These are phyloP conservation scores for Lactifluus rugatus DNA, from an alignment of 768 basidiomycete species.

Conservation along the genomic window DNA sequence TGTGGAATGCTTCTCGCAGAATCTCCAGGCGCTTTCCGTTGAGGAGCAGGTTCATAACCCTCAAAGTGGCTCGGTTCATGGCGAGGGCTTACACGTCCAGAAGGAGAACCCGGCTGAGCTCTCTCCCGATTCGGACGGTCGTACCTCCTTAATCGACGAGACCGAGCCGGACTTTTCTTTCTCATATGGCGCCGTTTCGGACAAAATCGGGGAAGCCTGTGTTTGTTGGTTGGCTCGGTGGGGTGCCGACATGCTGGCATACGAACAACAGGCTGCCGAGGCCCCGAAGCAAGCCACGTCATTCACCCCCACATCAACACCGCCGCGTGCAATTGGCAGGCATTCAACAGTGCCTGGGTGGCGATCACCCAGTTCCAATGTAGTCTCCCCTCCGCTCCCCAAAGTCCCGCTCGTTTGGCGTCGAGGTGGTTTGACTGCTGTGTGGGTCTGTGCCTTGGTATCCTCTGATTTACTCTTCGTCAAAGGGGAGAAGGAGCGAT, in stretches of 20 bases:
- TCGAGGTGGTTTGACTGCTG: slow-evolving; percentile 60
- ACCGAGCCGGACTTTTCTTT: slow-evolving; percentile 33
- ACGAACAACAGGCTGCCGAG: slow-evolving; percentile 38
- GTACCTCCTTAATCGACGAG: slow-evolving; percentile 23
- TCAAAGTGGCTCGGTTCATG: neutral
- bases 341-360: slow-evolving; percentile 10
- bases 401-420: slow-evolving; percentile 55
- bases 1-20: slow-evolving; percentile 1
- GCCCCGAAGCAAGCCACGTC: slow-evolving; percentile 2
- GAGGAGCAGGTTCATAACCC: neutral
- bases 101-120: slow-evolving; percentile 23
- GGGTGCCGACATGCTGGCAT: slow-evolving; percentile 67
- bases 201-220: slow-evolving; percentile 87
- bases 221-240: slow-evolving; percentile 83
- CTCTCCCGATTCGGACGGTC: slow-evolving; percentile 18
- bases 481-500: slow-evolving; percentile 67
- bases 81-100: slow-evolving; percentile 6
- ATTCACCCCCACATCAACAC: neutral
- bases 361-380: neutral
- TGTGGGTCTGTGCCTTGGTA: slow-evolving; percentile 66
- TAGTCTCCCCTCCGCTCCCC: slow-evolving; percentile 12
- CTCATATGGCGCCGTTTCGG: slow-evolving; percentile 79
- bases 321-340: slow-evolving; percentile 5
- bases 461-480: slow-evolving; percentile 77
- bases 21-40: slow-evolving; percentile 2